Percentiles rank a stretch among this genome's conserved stretches.
These are phyloP conservation scores for Fraxinus anomala DNA, from an alignment of 257 asterid genomes.

Conservation along the genomic window DNA sequence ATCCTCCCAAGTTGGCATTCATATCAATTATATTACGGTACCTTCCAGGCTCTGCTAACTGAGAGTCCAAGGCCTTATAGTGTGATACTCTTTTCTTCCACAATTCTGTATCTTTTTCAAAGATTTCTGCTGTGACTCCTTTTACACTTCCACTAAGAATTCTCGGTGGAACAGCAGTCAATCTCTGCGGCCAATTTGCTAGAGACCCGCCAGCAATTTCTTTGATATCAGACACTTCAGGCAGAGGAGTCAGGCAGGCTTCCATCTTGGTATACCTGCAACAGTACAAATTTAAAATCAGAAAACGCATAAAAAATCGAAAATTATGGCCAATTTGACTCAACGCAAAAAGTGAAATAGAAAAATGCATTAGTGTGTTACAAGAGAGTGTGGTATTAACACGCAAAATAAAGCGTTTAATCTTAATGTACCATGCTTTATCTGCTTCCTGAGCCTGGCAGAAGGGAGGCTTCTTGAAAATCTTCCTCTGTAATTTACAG, in stretches of 20 bases:
- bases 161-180: constrained; percentile 78
- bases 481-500: constrained; percentile 61
- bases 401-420: background rate
- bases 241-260: constrained; percentile 77
- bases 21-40: constrained; percentile 86
- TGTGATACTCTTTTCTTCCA: constrained; percentile 75
- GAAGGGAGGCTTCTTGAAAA: constrained; percentile 64
- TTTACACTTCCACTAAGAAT: constrained; percentile 51
- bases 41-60: constrained; percentile 78
- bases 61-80: constrained; percentile 68
- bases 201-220: constrained; percentile 71
- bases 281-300: background rate
- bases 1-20: constrained; percentile 90
- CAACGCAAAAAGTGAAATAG: background rate
- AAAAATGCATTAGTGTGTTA: no score
- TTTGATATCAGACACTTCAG: constrained; percentile 63
- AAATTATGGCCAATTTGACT: no score
- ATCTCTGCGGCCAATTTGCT: constrained; percentile 79
- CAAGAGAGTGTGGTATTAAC: background rate
- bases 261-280: constrained; percentile 87
- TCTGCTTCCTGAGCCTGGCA: constrained; percentile 75
- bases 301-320: background rate
- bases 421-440: constrained; percentile 61
- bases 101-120: constrained; percentile 46
- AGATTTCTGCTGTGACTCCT: constrained; percentile 55